Evolutionary conservation across 2,329 filamentous ascomycete species (phyloP), one percentile per base, ranked within the genome.

Genomic region (Rhynchosporium graminicola): DNA sequence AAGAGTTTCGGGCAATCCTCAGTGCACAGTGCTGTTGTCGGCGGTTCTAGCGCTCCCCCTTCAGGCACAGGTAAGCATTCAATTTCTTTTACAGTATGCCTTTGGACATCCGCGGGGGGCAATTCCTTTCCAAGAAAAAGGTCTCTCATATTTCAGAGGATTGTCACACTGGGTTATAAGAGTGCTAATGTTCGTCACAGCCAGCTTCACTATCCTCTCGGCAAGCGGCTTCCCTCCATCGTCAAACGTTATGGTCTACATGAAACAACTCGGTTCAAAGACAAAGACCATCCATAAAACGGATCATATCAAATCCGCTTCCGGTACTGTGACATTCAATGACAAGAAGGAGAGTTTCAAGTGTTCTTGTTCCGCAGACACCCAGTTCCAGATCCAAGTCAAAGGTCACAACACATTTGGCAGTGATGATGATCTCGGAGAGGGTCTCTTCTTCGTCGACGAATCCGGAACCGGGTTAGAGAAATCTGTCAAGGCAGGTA

Each of bases 371-470:
- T 84, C 88, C 0, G 87, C 94, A 2, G 94, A 97, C 70, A 82
- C 90, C 28, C 87, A 91, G 72, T 98, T 97, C 83, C 90, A 92
- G 74, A 74, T 99, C 65, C 84, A 90, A 66, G 92, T 92, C 65
- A 92, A 92, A 74, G 89, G 92, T 70, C 91, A 97, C 72, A 86
- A 90, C 71, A 90, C 87, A 0, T 94, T 98, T 72, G 89, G 91
- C 57, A 89, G 87, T 62, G 92, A 96, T 73, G 88, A 93, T 61
- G 85, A 88, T 63, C 82, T 99, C 0, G 95, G 95, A 59, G 93
- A 98, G 72, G 85, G 85, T 4, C 75, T 89, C n/a, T 96, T 97
- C 78, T 93, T 96, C 74, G 85, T 99, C n/a, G 92, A 94, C 67
- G 94, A 99, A 73, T 84, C 82, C 1, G 84, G 85, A 2, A 79